These are phyloP conservation scores for Elsinoe australis DNA, from an alignment of 2,329 filamentous ascomycete genomes.

Conservation along the genomic window DNA sequence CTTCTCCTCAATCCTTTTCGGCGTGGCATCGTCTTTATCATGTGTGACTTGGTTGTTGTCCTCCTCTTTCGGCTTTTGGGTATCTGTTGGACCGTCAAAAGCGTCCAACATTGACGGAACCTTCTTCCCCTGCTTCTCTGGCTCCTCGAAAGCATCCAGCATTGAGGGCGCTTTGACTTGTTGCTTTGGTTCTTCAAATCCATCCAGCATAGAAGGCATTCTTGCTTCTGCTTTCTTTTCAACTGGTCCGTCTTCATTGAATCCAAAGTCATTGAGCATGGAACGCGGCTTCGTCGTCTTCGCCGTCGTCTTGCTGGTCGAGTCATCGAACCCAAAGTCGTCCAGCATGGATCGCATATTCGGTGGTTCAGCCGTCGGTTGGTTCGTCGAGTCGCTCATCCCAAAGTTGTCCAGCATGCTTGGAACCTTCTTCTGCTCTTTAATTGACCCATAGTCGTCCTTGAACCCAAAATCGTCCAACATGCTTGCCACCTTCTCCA, in stretches of 20 bases:
- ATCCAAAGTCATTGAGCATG: conserved; percentile 20
- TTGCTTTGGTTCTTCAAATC: conserved; percentile 9
- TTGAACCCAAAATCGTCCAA: conserved; percentile 20
- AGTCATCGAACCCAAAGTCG: conserved; percentile 20
- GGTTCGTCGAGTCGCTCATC: neutral
- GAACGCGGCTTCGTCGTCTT: conserved; percentile 29
- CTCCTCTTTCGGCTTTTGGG: conserved; percentile 26
- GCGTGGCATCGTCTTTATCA: conserved; percentile 30
- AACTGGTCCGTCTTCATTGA: conserved; percentile 9
- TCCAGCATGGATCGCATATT: conserved; percentile 22
- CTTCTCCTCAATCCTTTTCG: conserved; percentile 31
- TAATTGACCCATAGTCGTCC: neutral
- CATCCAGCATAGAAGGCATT: conserved; percentile 13
- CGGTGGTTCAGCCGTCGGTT: neutral
- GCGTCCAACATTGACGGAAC: conserved; percentile 22
- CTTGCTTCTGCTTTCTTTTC: neutral
- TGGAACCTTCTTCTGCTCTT: conserved; percentile 10
- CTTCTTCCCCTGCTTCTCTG: conserved; percentile 12
- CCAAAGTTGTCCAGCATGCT: conserved; percentile 23
- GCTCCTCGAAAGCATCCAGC: neutral
- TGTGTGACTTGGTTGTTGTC: too few species aligned
- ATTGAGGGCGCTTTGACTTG: conserved; percentile 14
- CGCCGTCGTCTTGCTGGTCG: too few species aligned
- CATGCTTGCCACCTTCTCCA: conserved; percentile 31
- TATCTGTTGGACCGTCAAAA: too few species aligned